Evolutionary conservation across 176 grass and related monocot genomes (phyloP), one percentile per base, ranked within the genome.

Genomic region (Aegilops sharonensis): DNA sequence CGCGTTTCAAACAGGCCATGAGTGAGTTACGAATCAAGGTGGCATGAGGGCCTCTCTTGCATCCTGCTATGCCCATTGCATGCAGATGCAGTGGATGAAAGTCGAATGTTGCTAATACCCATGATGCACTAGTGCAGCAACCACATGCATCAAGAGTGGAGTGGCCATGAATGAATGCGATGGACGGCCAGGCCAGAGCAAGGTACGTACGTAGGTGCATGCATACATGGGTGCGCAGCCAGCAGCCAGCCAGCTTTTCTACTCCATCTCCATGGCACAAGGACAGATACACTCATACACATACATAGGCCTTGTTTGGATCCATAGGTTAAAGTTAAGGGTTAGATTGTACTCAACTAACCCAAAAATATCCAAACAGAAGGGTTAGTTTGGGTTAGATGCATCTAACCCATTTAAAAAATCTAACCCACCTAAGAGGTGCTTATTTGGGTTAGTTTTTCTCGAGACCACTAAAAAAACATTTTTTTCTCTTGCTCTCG

Each of bases 91-190:
- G 48, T 64, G 42, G 34, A 32, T 35, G 75, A 54, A 77, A 77
- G 29, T 57, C 56, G 74, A 57, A 77, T 77, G 35, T 52, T 52
- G 14, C 48, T 52, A 4, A 80, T 29, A 43, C 39, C 23, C 60
- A 80, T 64, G 59, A 63, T 24, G 78, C n/a, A 12, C n/a, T 43
- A 43, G 24, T 68, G 69, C 23, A 29, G 60, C 45, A 40, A 64
- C 56, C 68, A 23, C 70, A 64, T 84, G 71, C 69, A 40, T 48
- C 8, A 68, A 67, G 79, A 81, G 9, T 6, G 42, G 35, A 34
- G 32, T 37, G 36, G 36, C 48, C 80, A 70, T 71, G 80, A 88
- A 83, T 61, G 43, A 88, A 83, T 61, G 43, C 65, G 86, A 60
- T 29, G 54, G 67, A 54, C 63, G 68, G 39, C 20, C 11, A 45